Base-by-base conservation (phyloP, 1,284 basidiomycete species). In the Schizopora paradoxa region DNA sequence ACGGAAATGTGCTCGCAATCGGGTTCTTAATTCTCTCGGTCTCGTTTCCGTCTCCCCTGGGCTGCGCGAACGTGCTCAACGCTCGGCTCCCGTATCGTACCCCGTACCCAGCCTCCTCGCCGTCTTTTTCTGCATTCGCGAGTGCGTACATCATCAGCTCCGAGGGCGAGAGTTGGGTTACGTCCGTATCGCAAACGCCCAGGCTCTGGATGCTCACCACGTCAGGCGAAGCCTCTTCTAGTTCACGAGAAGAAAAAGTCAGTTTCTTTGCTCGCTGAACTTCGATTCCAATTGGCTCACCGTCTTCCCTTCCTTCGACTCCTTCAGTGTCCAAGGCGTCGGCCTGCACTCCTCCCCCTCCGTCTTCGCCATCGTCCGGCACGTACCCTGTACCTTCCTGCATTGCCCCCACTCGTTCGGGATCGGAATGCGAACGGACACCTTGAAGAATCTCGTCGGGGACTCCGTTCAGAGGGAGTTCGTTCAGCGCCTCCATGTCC, bases 401-500 rank as follows among this genome's bases (percentile, higher is more conserved):
- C 31, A n/a, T 3, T 61, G 56, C 0, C 62, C n/a, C 0, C 53
- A 26, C 0, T 49, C 54, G 0, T 45, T 41, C 42, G 66, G 57
- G 0, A 31, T 23, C 1, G 48, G 46, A 7, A 62, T 49, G 16
- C 54, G 55, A 3, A 60, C 44, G 3, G 51, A 43, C 2, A 37
- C 34, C 0, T 3, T 13, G n/a, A 3, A 51, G 11, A 1, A 69
- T 47, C 40, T 64, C 63, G 0, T 51, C 42, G 5, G 66, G 66
- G 2, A 69, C 51, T 8, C 55, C 61, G 39, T 66, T 54, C n/a
- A 63, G 58, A 0, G 62, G 66, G 0, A 70, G 40, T 3, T 35
- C 18, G 2, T 10, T 13, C 1, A 70, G 34, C 0, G 51, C 43
- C 3, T 48, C 44, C 13, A 54, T 41, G 10, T 49, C 52, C 5